Evolutionary conservation across 306 rosid species (phyloP).

Genomic region (Nissolia schottii): DNA sequence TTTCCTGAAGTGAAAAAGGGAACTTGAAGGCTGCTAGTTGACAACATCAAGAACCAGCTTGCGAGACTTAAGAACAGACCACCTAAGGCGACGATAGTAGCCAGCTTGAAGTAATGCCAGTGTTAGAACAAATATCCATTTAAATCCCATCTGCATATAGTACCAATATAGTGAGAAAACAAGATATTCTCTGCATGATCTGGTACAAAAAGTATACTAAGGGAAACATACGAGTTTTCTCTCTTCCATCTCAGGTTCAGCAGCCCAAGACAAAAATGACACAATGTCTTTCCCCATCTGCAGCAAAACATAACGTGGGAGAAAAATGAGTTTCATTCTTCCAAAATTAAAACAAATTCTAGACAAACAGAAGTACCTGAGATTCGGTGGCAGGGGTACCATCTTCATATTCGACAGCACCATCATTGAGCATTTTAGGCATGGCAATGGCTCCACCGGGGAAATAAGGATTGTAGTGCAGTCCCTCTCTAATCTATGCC

Average conservation of each 20-base stretch:
- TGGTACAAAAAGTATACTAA: neutral
- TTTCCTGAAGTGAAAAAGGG: constrained; percentile 36
- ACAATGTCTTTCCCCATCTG: constrained; percentile 99
- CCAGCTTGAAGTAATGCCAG: constrained; percentile 93
- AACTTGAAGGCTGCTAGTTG: constrained; percentile 50
- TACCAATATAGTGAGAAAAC: neutral
- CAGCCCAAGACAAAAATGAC: constrained; percentile 88
- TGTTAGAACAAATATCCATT: constrained; percentile 94
- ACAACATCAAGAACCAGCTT: constrained; percentile 96
- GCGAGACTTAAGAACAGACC: constrained; percentile 96
- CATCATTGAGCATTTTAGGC: constrained; percentile 99
- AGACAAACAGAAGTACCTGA: constrained; percentile 49
- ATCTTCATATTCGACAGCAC: constrained; percentile 94
- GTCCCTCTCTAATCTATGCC: constrained; percentile 85
- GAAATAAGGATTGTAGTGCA: constrained; percentile 93
- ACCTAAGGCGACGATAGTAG: constrained; percentile 82
- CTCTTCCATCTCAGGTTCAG: constrained; percentile 99
- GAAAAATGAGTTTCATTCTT: neutral
- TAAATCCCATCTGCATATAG: constrained; percentile 89
- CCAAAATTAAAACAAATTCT: neutral
- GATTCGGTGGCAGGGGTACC: constrained; percentile 92
- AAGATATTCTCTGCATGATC: neutral
- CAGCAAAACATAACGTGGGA: neutral
- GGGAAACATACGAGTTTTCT: constrained; percentile 75
- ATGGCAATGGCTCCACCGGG: constrained; percentile 99